Percentiles rank a stretch among this genome's conserved stretches.
Conservation (phyloP, 345 rosid species). For the Eutrema heterophyllum region DNA sequence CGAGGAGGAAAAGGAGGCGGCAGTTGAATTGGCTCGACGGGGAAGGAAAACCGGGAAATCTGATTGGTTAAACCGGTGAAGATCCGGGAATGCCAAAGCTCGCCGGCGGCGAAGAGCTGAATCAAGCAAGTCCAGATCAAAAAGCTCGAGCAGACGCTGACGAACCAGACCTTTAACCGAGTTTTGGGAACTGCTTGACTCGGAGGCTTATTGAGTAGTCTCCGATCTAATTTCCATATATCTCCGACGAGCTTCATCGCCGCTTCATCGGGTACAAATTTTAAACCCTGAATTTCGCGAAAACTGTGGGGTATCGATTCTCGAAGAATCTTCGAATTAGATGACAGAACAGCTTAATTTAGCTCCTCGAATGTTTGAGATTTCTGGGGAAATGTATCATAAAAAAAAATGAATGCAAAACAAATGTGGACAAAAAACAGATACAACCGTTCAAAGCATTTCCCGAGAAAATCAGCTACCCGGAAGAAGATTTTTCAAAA, state of each 20-base stretch:
- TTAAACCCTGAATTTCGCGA: background rate
- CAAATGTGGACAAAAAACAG: too few species aligned
- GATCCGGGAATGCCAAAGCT: slow-evolving; percentile 63
- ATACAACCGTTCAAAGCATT: too few species aligned
- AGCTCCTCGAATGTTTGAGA: background rate
- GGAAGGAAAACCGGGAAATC: slow-evolving; percentile 29
- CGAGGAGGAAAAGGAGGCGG: slow-evolving; percentile 44
- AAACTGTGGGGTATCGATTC: too few species aligned
- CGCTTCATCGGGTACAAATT: slow-evolving; percentile 41
- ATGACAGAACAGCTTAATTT: background rate
- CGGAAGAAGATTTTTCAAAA: too few species aligned
- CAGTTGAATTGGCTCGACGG: slow-evolving; percentile 30
- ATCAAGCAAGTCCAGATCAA: slow-evolving; percentile 90
- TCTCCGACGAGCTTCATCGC: slow-evolving; percentile 52
- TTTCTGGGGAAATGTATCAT: too few species aligned
- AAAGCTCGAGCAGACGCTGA: slow-evolving; percentile 68
- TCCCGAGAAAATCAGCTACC: too few species aligned
- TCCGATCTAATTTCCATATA: slow-evolving; percentile 83
- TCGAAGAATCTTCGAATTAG: background rate
- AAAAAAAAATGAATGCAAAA: too few species aligned
- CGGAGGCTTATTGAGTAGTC: slow-evolving; percentile 36
- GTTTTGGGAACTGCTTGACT: slow-evolving; percentile 47
- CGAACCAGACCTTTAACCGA: slow-evolving; percentile 68
- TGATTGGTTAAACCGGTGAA: slow-evolving; percentile 40
- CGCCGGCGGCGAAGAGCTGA: slow-evolving; percentile 64